Evolutionary conservation across 2,329 filamentous ascomycete genomes (phyloP).

Genomic region (Teratosphaeriaceae sp.): DNA sequence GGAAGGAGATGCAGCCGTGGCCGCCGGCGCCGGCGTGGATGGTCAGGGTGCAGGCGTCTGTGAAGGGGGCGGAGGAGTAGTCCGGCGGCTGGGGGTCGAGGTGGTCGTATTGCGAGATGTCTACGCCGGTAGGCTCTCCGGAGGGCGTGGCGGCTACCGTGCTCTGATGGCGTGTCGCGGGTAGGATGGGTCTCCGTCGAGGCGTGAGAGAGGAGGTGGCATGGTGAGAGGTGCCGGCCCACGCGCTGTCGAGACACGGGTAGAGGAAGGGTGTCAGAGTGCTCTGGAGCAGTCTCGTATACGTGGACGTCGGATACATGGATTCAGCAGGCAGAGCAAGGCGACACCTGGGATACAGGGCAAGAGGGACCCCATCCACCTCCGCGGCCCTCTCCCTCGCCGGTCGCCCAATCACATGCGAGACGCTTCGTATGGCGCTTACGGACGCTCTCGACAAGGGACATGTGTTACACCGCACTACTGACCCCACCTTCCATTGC

Average conservation of each 20-base stretch:
- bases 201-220: slow-evolving; percentile 15
- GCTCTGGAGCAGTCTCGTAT: slow-evolving; percentile 22
- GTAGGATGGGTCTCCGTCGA: slow-evolving; percentile 11
- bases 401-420: too few species aligned
- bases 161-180: slow-evolving; percentile 1
- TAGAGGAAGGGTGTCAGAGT: slow-evolving; percentile 42
- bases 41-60: slow-evolving; percentile 74
- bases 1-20: slow-evolving; percentile 88
- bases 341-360: too few species aligned
- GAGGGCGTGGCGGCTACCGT: slow-evolving; percentile 2
- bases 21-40: slow-evolving; percentile 76
- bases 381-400: too few species aligned
- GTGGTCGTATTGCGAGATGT: slow-evolving; percentile 35
- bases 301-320: slow-evolving; percentile 10
- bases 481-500: too few species aligned
- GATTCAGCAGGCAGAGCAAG: too few species aligned
- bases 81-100: slow-evolving; percentile 79
- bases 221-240: slow-evolving; percentile 10
- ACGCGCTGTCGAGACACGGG: slow-evolving; percentile 31
- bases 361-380: too few species aligned
- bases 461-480: too few species aligned
- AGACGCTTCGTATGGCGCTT: too few species aligned
- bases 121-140: slow-evolving; percentile 9
- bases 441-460: too few species aligned
- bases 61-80: slow-evolving; percentile 75